Conservation (phyloP, 345 rosid species). For the Corchorus capsularis region DNA sequence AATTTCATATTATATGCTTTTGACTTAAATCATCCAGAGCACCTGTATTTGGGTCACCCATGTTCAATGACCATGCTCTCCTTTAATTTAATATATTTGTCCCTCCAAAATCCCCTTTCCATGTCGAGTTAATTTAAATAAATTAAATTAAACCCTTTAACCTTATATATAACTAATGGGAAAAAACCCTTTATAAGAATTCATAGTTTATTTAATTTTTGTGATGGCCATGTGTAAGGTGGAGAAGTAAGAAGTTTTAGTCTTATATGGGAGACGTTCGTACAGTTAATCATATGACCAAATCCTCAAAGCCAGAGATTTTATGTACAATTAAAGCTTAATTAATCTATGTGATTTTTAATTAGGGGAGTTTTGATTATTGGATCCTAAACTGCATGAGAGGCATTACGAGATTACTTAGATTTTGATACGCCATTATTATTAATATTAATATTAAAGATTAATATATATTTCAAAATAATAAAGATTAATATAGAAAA, state of each 20-base stretch:
- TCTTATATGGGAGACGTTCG: slow-evolving; percentile 2
- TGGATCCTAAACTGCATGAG: slow-evolving; percentile 2
- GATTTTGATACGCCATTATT: slow-evolving; percentile 18
- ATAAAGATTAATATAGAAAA: slow-evolving; percentile 9
- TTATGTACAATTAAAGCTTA: background rate
- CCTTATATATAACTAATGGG: background rate
- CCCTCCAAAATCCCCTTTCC: background rate
- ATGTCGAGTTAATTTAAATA: background rate
- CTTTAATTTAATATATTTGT: background rate
- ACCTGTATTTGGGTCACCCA: slow-evolving; percentile 10
- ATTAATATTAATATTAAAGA: background rate
- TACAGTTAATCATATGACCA: slow-evolving; percentile 2
- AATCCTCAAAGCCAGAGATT: background rate
- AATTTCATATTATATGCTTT: background rate
- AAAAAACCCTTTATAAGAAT: background rate
- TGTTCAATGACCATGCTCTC: background rate
- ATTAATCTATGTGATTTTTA: too few relatives aligned
- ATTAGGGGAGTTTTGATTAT: background rate
- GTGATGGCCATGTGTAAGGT: too few relatives aligned
- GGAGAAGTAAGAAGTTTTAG: background rate
- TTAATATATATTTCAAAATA: too few relatives aligned
- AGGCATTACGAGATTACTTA: slow-evolving; percentile 24
- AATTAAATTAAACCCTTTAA: too few relatives aligned
- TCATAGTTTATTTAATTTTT: background rate
- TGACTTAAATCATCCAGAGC: slow-evolving; percentile 4